These are phyloP conservation scores for Neonectria faginata DNA, from an alignment of 2,329 filamentous ascomycete species.

Conservation along the genomic window DNA sequence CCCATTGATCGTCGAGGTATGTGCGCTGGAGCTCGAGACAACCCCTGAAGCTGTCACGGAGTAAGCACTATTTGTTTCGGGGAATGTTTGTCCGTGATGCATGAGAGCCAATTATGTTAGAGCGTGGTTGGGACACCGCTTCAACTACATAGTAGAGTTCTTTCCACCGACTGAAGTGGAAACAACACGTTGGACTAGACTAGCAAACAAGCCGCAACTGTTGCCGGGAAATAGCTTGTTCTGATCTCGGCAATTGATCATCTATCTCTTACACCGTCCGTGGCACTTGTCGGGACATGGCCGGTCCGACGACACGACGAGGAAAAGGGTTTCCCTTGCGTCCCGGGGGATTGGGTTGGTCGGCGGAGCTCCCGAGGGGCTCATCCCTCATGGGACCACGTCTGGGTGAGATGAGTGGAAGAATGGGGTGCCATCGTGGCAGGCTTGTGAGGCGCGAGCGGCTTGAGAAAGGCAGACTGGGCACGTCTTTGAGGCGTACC, in stretches of 20 bases:
- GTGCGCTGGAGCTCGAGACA: background rate
- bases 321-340: conserved; percentile 7
- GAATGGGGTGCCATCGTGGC: conserved; percentile 35
- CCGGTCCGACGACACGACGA: conserved; percentile 18
- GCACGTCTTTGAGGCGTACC: conserved; percentile 32
- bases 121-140: background rate
- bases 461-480: background rate
- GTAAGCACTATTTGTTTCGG: background rate
- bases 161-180: conserved; percentile 4
- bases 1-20: background rate
- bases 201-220: conserved; percentile 3
- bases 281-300: conserved; percentile 19
- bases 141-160: background rate
- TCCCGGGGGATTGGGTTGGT: conserved; percentile 18
- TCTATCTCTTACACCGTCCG: conserved; percentile 22
- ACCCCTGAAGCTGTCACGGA: background rate
- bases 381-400: conserved; percentile 21
- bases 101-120: background rate
- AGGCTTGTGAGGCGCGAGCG: conserved; percentile 11
- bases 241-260: conserved; percentile 30
- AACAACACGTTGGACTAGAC: background rate
- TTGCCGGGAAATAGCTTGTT: conserved; percentile 12
- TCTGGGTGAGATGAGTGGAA: conserved; percentile 17
- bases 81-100: background rate
- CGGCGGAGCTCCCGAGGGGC: conserved; percentile 29